These are phyloP conservation scores for Debaryomyces coudertii DNA, from an alignment of 1,139 yeast genomes.

Conservation along the genomic window DNA sequence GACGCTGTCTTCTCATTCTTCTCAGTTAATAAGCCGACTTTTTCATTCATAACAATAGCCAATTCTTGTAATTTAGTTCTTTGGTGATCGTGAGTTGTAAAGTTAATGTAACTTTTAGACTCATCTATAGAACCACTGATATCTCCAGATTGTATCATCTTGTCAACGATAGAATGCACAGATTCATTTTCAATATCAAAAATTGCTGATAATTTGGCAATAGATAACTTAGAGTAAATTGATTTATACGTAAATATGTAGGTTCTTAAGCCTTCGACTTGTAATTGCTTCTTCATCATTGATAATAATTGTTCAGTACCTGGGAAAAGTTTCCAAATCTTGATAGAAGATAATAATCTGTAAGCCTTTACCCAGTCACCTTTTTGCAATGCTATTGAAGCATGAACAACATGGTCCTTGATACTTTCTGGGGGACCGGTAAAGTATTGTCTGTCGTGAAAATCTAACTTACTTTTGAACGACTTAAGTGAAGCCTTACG, in stretches of 20 bases:
- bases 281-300: slow-evolving; percentile 77
- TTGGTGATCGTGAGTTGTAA: slow-evolving; percentile 75
- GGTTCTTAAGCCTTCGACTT: slow-evolving; percentile 88
- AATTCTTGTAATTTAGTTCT: slow-evolving; percentile 85
- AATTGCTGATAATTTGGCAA: slow-evolving; percentile 61
- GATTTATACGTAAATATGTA: slow-evolving; percentile 83
- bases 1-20: slow-evolving; percentile 84
- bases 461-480: slow-evolving; percentile 88
- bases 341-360: slow-evolving; percentile 71
- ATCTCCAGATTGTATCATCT: slow-evolving; percentile 78
- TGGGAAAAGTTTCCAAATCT: slow-evolving; percentile 87
- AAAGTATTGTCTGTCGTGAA: slow-evolving; percentile 92
- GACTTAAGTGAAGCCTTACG: slow-evolving; percentile 77
- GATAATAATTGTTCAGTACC: slow-evolving; percentile 65
- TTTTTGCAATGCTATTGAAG: slow-evolving; percentile 83
- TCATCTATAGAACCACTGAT: slow-evolving; percentile 64
- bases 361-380: slow-evolving; percentile 90
- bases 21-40: slow-evolving; percentile 78
- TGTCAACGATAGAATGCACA: slow-evolving; percentile 66
- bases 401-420: slow-evolving; percentile 90
- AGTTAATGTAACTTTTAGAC: slow-evolving; percentile 58
- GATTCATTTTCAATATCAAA: slow-evolving; percentile 64
- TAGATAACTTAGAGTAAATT: slow-evolving; percentile 75
- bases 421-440: slow-evolving; percentile 98
- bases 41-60: slow-evolving; percentile 86